These are phyloP conservation scores for Ganoderma lucidum DNA, from an alignment of 1,284 basidiomycete genomes.

Conservation along the genomic window DNA sequence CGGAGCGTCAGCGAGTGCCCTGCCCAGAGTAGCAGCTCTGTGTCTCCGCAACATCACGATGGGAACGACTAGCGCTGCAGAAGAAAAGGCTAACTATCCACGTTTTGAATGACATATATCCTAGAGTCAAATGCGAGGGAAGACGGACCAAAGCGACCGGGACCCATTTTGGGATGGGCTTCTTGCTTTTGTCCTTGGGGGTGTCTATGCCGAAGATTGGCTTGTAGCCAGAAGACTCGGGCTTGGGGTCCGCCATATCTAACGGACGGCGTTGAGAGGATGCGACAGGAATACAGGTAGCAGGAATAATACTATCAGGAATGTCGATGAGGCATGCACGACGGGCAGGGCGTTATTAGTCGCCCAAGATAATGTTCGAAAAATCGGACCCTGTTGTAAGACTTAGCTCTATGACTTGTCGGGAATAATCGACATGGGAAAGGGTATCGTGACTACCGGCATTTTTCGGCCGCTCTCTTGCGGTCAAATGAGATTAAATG, in stretches of 20 bases:
- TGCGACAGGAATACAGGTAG: background rate
- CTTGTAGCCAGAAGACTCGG: conserved; percentile 19
- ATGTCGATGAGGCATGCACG: background rate
- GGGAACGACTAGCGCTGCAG: conserved; percentile 46
- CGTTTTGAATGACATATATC: background rate
- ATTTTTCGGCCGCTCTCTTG: too few relatives aligned
- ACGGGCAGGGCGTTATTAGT: too few relatives aligned
- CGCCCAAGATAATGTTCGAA: too few relatives aligned
- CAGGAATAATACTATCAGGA: conserved; percentile 2
- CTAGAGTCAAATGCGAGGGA: background rate
- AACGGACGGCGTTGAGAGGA: background rate
- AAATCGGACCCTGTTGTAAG: too few relatives aligned
- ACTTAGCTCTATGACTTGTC: too few relatives aligned
- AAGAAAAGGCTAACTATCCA: conserved; percentile 47
- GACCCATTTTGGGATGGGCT: conserved; percentile 38
- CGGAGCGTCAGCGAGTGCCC: conserved; percentile 35
- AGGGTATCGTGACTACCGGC: too few relatives aligned
- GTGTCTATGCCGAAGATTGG: conserved; percentile 22
- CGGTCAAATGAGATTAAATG: too few relatives aligned
- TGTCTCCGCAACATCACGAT: conserved; percentile 46
- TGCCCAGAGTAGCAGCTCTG: conserved; percentile 31
- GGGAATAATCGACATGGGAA: too few relatives aligned
- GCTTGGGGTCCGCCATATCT: conserved; percentile 7
- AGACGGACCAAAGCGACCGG: conserved; percentile 38
- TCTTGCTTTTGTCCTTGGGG: conserved; percentile 23